Evolutionary conservation across 805 yeast species (phyloP).

Genomic region (Metschnikowia rubicola): DNA sequence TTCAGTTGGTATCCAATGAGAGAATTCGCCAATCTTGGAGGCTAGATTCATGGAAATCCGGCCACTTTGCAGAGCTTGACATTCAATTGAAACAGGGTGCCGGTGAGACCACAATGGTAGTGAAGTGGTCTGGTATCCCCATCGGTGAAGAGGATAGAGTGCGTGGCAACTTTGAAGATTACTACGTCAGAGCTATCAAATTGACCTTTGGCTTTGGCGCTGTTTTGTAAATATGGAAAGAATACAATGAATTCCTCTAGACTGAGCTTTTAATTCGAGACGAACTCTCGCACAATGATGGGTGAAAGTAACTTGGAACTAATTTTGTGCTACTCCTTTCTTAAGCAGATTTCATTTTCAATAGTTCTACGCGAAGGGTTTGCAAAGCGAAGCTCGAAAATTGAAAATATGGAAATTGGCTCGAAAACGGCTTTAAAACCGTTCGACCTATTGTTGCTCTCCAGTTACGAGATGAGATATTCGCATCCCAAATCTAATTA

Average conservation of each 20-base stretch:
- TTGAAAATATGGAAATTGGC: too few species aligned
- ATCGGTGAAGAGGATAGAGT: conserved; percentile 92
- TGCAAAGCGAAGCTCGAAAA: too few species aligned
- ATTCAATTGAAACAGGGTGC: conserved; percentile 71
- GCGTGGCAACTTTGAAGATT: conserved; percentile 78
- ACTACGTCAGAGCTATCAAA: conserved; percentile 86
- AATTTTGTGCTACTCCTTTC: too few species aligned
- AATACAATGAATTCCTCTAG: background rate
- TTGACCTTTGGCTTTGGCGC: conserved; percentile 93
- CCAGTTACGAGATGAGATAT: too few species aligned
- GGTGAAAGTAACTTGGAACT: too few species aligned
- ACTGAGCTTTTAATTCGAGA: too few species aligned
- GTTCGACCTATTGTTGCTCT: too few species aligned
- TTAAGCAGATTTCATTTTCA: too few species aligned
- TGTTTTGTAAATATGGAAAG: conserved; percentile 50
- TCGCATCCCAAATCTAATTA: too few species aligned
- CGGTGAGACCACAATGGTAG: conserved; percentile 79
- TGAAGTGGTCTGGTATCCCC: conserved; percentile 84
- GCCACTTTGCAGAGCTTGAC: conserved; percentile 68
- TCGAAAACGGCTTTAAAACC: too few species aligned
- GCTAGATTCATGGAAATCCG: conserved; percentile 82
- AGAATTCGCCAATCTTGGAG: conserved; percentile 80
- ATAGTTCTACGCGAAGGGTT: too few species aligned
- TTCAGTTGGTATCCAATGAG: conserved; percentile 55
- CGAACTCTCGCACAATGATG: too few species aligned